Base-by-base conservation (phyloP, 257 asterid genomes). In the Apocynum venetum region DNA sequence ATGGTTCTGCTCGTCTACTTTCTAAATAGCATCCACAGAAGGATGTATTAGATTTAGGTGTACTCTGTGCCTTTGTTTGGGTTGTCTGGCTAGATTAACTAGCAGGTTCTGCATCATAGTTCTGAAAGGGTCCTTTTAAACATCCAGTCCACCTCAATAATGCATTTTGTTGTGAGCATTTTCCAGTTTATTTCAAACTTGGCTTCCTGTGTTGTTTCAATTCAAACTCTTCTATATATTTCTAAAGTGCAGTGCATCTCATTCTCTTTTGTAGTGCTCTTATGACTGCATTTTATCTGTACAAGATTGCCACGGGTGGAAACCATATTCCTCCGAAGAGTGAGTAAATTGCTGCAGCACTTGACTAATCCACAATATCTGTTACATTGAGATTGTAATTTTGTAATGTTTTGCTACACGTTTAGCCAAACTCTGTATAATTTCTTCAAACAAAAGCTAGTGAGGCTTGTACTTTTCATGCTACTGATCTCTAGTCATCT, bases 251-350 rank as follows among this genome's bases (percentile, higher is more conserved):
- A 40, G 51, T 60, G 69, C 69, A 53, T 78, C 44, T 80, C 67
- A 17, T 49, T 57, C n/a, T 74, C 76, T 74, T 81, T 49, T 84
- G 89, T 96, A 93, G 99, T 74, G 75, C 81, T 11, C 78, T 91
- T 69, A 91, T 96, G 98, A 78, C 95, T 10, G 89, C 71, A 35
- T 96, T 93, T 82, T 96, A 91, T 75, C 82, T 90, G 31, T 93
- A 86, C 90, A 96, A 96, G 86, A 65, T 93, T 70, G 91, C 84
- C 51, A 86, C 90, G 3, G 93, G 97, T 12, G 99, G 99, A 80
- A 93, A 93, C 84, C 95, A 89, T 82, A 64, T 93, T 74, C 84
- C 92, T 19, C 83, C 93, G 0, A 91, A 96, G 91, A 44, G 73
- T 7, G 95, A 96, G 85, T 93, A 75, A 83, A 7, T 47, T 76